Evolutionary conservation across 2,329 filamentous ascomycete species (phyloP).

Genomic region (Thielaviopsis populi): DNA sequence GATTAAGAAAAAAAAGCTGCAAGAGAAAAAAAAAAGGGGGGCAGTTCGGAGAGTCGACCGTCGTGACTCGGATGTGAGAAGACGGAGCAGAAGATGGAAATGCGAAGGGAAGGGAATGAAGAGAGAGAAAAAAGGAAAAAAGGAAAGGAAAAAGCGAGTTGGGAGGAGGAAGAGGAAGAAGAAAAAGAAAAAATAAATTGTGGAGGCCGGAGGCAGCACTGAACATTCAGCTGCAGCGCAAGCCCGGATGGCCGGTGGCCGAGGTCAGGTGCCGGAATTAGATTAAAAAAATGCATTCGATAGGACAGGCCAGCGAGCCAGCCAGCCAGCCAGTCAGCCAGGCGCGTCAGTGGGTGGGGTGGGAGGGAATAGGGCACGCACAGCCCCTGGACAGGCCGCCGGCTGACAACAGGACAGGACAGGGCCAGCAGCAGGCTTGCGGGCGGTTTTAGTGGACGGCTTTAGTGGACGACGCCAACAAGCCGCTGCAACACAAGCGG

Average conservation of each 20-base stretch:
- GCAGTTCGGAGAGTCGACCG: not conserved
- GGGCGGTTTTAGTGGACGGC: too few relatives aligned
- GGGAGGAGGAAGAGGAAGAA: not conserved
- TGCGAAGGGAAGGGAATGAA: not conserved
- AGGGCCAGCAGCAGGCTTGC: not conserved
- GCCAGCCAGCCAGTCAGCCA: not conserved
- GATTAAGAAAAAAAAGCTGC: not conserved
- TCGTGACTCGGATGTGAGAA: not conserved
- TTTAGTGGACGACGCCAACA: too few relatives aligned
- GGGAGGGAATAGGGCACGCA: not conserved
- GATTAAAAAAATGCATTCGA: constrained; percentile 9
- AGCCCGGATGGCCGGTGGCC: constrained; percentile 18
- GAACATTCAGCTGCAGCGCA: constrained; percentile 6
- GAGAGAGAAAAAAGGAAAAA: not conserved
- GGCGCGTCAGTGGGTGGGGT: too few relatives aligned
- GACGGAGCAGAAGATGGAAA: not conserved
- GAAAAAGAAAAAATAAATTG: constrained; percentile 11
- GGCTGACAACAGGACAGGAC: not conserved
- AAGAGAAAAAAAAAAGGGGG: not conserved
- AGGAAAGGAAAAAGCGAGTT: not conserved
- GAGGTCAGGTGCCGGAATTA: constrained; percentile 17
- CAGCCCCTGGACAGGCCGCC: not conserved
- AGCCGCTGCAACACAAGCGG: too few relatives aligned
- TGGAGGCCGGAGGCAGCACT: constrained; percentile 16
- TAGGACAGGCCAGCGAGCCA: not conserved